Base-by-base conservation (phyloP, 2,329 filamentous ascomycete genomes). In the Venturiaceae sp. region DNA sequence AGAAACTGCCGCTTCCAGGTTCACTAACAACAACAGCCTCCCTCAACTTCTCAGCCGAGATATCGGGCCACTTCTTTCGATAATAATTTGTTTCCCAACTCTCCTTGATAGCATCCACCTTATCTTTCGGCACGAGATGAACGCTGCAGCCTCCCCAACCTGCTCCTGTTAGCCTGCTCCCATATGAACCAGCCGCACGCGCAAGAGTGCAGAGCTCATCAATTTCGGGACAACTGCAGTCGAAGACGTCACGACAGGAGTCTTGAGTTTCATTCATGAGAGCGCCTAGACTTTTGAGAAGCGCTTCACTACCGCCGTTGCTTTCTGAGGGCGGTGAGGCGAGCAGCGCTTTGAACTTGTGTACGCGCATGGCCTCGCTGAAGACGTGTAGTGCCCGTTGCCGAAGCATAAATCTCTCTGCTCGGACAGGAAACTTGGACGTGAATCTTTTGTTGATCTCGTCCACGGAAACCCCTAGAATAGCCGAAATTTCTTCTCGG, bases 101-200 rank as follows among this genome's bases (percentile, higher is more conserved):
- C 66, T 82, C 79, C 70, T 83, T 90, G 23, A 99, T 88, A 28
- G 77, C 82, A 5, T 86, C 84, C 0, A 96, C 87, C 72, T 87
- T 92, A 66, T 90, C 82, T 60, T 84, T 88, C 0, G 92, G 88
- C 56, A 97, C 87, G 59, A 99, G 80, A 75, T 99, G 94, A 60
- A 99, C 92, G 61, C 84, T 94, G 75, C 94, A 97, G 2, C 94
- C 94, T 62, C 94, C 94, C 94, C 94, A 99, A 3, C 94, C 94
- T 0, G 94, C 94, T 39, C 94, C 94, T 0, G 92, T 97, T 65
- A 96, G 75, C 28, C 92, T 80, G 65, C 88, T 91, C 30, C 92
- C 94, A 69, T 90, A 91, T 19, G 88, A 84, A 2, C 94, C 94
- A 0, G 88, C 88, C 16, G 77, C 79, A 30, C 85, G 80, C 0